These are phyloP conservation scores for Colletotrichum gigasporum DNA, from an alignment of 2,329 filamentous ascomycete genomes.

Conservation along the genomic window DNA sequence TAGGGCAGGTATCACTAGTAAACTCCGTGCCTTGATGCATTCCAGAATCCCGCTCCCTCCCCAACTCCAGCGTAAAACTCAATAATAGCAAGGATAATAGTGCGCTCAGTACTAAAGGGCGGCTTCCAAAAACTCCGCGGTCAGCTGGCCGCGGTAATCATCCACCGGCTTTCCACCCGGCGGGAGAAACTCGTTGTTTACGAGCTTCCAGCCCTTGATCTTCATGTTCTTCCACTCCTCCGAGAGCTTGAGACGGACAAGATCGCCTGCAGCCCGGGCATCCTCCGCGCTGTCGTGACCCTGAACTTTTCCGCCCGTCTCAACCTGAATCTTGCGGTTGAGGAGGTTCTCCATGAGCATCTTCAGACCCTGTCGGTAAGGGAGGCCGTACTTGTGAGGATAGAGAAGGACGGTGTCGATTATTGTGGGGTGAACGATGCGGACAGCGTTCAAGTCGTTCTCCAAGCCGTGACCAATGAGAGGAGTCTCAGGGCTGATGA, in stretches of 20 bases:
- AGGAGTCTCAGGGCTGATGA: conserved; percentile 80
- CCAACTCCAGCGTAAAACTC: conserved; percentile 14
- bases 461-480: conserved; percentile 94
- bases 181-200: conserved; percentile 56
- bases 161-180: conserved; percentile 40
- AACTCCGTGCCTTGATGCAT: conserved; percentile 15
- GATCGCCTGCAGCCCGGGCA: conserved; percentile 85
- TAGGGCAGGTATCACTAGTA: conserved; percentile 10
- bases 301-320: conserved; percentile 53
- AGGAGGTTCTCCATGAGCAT: conserved; percentile 76
- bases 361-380: conserved; percentile 81
- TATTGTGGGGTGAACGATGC: conserved; percentile 84
- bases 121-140: conserved; percentile 49
- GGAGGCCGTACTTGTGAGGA: conserved; percentile 80
- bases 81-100: neutral
- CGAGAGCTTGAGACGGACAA: conserved; percentile 77
- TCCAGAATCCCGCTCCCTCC: neutral
- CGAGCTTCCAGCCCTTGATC: conserved; percentile 72
- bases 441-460: conserved; percentile 89
- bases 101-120: conserved; percentile 13
- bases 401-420: conserved; percentile 89
- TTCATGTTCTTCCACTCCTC: conserved; percentile 76
- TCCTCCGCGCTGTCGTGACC: conserved; percentile 96
- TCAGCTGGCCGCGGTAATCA: conserved; percentile 39
- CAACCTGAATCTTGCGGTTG: conserved; percentile 81